Conservation (phyloP, 2,329 filamentous ascomycete species). For the Hymenoscyphus salicellus region DNA sequence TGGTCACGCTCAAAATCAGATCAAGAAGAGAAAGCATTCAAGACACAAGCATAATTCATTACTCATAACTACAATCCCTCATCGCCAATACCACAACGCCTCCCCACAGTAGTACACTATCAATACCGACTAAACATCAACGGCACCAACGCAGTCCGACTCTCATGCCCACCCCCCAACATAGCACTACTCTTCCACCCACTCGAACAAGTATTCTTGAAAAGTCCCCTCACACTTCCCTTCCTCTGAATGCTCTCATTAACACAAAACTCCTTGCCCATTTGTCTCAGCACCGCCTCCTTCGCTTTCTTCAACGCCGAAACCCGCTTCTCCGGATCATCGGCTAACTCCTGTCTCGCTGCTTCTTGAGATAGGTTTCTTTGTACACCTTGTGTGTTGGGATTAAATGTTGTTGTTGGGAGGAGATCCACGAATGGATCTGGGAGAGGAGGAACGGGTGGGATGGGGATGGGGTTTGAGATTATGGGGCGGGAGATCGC, state of each 20-base stretch:
- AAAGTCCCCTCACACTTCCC: slow-evolving; percentile 21
- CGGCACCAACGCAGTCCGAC: slow-evolving; percentile 54
- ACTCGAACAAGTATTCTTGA: slow-evolving; percentile 29
- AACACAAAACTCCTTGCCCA: slow-evolving; percentile 50
- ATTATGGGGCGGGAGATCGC: slow-evolving; percentile 11
- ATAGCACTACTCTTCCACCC: slow-evolving; percentile 24
- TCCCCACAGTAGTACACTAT: background rate
- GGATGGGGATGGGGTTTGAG: slow-evolving; percentile 30
- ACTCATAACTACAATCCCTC: background rate
- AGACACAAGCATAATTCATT: background rate
- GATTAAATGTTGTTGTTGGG: slow-evolving; percentile 54
- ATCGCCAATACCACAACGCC: background rate
- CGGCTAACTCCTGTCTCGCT: slow-evolving; percentile 53
- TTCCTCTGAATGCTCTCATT: slow-evolving; percentile 28
- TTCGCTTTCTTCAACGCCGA: slow-evolving; percentile 57
- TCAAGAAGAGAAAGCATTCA: background rate
- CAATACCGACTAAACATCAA: slow-evolving; percentile 54
- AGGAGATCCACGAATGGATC: slow-evolving; percentile 42
- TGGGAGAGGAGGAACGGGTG: background rate
- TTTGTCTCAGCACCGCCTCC: slow-evolving; percentile 57
- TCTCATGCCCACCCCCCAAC: slow-evolving; percentile 47
- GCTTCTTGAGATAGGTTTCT: slow-evolving; percentile 57
- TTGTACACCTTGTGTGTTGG: slow-evolving; percentile 55
- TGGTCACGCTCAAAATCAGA: background rate
- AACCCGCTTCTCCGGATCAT: slow-evolving; percentile 54